Evolutionary conservation across 768 basidiomycete species (phyloP).

Genomic region (Russula earlei): DNA sequence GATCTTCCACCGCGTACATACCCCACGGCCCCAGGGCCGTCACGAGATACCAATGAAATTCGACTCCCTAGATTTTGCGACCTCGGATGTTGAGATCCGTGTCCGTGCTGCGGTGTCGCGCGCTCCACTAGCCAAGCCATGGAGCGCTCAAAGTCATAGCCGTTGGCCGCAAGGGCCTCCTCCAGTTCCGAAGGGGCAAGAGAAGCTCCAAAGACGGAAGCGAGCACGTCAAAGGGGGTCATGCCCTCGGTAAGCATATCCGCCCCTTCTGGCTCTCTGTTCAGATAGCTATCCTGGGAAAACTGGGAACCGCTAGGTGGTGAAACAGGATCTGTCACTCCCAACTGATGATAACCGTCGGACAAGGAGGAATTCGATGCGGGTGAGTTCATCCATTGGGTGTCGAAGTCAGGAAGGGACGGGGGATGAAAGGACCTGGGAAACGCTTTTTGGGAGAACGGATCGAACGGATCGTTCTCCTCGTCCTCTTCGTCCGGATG

Average conservation of each 20-base stretch:
- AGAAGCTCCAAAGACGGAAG: slow-evolving; percentile 86
- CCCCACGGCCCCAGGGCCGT: slow-evolving; percentile 27
- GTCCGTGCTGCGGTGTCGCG: slow-evolving; percentile 36
- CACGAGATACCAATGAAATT: slow-evolving; percentile 56
- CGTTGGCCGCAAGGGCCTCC: slow-evolving; percentile 79
- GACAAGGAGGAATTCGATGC: slow-evolving; percentile 42
- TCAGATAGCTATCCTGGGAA: slow-evolving; percentile 17
- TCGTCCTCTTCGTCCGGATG: slow-evolving; percentile 54
- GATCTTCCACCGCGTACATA: slow-evolving; percentile 37
- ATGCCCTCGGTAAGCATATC: slow-evolving; percentile 79
- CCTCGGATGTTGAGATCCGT: slow-evolving; percentile 34
- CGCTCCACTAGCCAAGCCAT: slow-evolving; percentile 93
- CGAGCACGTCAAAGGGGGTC: slow-evolving; percentile 95
- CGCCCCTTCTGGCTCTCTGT: slow-evolving; percentile 41
- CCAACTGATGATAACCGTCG: slow-evolving; percentile 34
- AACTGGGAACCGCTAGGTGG: slow-evolving; percentile 7
- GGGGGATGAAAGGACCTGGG: slow-evolving; percentile 55
- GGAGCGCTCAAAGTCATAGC: slow-evolving; percentile 90
- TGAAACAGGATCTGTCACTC: slow-evolving; percentile 18
- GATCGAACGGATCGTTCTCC: slow-evolving; percentile 82
- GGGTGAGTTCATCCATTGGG: slow-evolving; percentile 44
- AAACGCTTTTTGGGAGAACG: slow-evolving; percentile 44
- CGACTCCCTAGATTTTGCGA: slow-evolving; percentile 59
- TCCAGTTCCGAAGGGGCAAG: slow-evolving; percentile 87
- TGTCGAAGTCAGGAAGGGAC: slow-evolving; percentile 54